Evolutionary conservation across 768 basidiomycete species (phyloP).

Genomic region (Psilocybe subaeruginosa): DNA sequence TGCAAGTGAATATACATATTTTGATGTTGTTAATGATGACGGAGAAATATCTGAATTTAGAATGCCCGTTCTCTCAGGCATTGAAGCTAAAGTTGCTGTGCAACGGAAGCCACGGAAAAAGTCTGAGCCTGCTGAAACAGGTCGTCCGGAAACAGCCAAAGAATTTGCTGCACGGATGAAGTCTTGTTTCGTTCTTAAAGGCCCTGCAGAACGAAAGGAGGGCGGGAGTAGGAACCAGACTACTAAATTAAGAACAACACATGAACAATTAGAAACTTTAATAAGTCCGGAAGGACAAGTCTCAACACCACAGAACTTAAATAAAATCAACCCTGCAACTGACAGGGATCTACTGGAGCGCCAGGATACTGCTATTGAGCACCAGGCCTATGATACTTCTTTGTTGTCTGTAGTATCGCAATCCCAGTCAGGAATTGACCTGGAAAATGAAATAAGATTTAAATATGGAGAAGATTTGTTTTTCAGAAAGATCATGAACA

Average conservation of each 20-base stretch:
- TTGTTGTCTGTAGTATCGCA: background rate
- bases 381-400: background rate
- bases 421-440: background rate
- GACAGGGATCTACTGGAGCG: too few species aligned
- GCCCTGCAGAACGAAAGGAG: background rate
- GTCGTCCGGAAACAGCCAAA: background rate
- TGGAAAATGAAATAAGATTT: conserved; percentile 3
- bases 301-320: too few species aligned
- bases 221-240: background rate
- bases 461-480: conserved; percentile 18
- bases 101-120: background rate
- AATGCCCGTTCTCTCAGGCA: conserved; percentile 6
- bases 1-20: conserved; percentile 13
- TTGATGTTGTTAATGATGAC: conserved; percentile 7
- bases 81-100: conserved; percentile 8
- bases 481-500: conserved; percentile 19
- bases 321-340: too few species aligned
- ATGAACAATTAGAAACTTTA: too few species aligned
- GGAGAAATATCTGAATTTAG: background rate
- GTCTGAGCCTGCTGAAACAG: background rate
- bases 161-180: background rate
- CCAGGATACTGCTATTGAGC: too few species aligned
- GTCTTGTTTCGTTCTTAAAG: background rate
- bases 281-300: too few species aligned
- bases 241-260: too few species aligned